Percentiles rank a stretch among this genome's conserved stretches.
Conservation (phyloP, 257 asterid species). For the Gentiana dahurica region DNA sequence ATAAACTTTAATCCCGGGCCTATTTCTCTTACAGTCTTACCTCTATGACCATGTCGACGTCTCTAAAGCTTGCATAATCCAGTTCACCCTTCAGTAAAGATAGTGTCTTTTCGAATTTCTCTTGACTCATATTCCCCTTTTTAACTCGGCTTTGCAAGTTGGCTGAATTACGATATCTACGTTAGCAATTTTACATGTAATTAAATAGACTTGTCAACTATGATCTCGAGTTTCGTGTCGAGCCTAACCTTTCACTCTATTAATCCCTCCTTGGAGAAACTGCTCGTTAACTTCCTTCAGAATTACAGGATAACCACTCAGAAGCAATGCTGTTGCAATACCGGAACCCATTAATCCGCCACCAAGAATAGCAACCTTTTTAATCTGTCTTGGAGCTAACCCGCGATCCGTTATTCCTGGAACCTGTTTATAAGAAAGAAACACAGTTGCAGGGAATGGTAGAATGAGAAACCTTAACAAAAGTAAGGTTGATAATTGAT, state of each 20-base stretch:
- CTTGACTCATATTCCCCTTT: conserved; percentile 77
- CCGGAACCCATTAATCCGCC: conserved; percentile 99
- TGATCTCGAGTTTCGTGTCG: conserved; percentile 6
- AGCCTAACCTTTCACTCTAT: conserved; percentile 76
- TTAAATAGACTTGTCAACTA: neutral
- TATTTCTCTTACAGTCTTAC: conserved; percentile 20
- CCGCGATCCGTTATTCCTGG: conserved; percentile 87
- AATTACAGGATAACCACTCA: conserved; percentile 57
- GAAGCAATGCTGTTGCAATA: conserved; percentile 80
- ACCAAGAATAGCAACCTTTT: conserved; percentile 85
- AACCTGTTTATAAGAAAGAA: conserved; percentile 46
- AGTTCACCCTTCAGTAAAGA: conserved; percentile 73
- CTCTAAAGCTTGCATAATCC: conserved; percentile 82
- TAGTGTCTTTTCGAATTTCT: conserved; percentile 60
- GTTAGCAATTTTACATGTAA: neutral
- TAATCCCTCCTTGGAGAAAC: conserved; percentile 74
- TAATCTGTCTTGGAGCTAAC: conserved; percentile 62
- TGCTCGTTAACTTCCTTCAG: conserved; percentile 84
- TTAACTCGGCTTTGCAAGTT: conserved; percentile 73
- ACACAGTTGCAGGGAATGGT: too few relatives aligned
- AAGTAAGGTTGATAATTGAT: neutral
- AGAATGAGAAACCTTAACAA: neutral
- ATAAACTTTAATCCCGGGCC: too few relatives aligned
- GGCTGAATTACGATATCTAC: conserved; percentile 27
- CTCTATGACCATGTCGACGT: conserved; percentile 96